These are phyloP conservation scores for Papiliotrema nemorosa DNA, from an alignment of 1,284 basidiomycete species.

Conservation along the genomic window DNA sequence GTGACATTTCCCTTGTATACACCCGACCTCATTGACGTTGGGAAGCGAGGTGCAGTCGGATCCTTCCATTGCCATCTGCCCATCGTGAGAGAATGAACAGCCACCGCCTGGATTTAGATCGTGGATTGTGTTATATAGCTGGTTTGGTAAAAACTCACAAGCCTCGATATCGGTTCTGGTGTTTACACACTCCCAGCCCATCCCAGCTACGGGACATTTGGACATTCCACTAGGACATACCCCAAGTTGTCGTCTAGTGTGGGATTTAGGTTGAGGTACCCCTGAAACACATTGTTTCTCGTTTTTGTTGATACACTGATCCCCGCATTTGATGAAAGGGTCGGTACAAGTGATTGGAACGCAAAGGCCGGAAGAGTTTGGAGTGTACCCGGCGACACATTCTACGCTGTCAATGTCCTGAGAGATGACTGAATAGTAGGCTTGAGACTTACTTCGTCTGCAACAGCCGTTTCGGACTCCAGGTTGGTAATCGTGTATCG, in stretches of 20 bases:
- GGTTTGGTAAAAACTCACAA: slow-evolving; percentile 14
- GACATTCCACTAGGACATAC: slow-evolving; percentile 14
- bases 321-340: neutral
- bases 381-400: too few relatives aligned
- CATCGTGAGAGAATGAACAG: neutral
- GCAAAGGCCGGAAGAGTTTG: neutral
- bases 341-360: neutral
- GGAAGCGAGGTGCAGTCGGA: slow-evolving; percentile 28
- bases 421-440: too few relatives aligned
- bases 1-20: slow-evolving; percentile 16
- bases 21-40: slow-evolving; percentile 17
- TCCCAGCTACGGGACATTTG: slow-evolving; percentile 12
- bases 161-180: slow-evolving; percentile 22
- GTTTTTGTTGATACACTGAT: slow-evolving; percentile 4
- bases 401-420: too few relatives aligned
- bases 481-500: slow-evolving; percentile 2
- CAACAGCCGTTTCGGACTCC: slow-evolving; percentile 1
- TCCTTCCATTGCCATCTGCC: slow-evolving; percentile 8
- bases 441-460: slow-evolving; percentile 1
- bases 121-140: slow-evolving; percentile 2
- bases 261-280: neutral
- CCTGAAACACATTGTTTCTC: slow-evolving; percentile 5
- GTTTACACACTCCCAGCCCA: slow-evolving; percentile 23
- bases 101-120: neutral
- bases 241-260: neutral